A percentile compares a stretch with the other conserved stretches of the same genome.
These are phyloP conservation scores for Hippophae tibetana DNA, from an alignment of 306 rosid species.

Conservation along the genomic window DNA sequence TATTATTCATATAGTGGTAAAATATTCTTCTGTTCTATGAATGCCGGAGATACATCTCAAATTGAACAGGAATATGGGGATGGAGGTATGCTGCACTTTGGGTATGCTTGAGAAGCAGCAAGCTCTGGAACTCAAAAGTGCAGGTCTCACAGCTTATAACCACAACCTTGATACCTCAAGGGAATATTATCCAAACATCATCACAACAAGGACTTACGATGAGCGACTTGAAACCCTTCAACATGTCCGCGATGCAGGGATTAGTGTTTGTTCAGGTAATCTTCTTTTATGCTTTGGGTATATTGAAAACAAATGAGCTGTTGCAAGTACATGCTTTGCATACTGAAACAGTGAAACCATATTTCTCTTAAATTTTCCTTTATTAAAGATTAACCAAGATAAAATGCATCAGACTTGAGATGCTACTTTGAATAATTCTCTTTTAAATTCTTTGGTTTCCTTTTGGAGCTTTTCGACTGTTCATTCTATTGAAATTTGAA, in stretches of 20 bases:
- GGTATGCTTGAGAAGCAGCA: conserved; percentile 97
- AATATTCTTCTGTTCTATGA: neutral
- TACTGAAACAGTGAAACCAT: neutral
- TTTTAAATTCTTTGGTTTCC: too few species aligned
- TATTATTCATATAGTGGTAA: too few species aligned
- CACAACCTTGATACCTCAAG: conserved; percentile 96
- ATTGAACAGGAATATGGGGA: conserved; percentile 67
- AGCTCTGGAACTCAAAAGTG: conserved; percentile 78
- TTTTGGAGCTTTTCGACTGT: too few species aligned
- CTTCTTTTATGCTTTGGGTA: conserved; percentile 8
- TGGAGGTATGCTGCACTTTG: conserved; percentile 98
- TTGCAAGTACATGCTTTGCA: neutral
- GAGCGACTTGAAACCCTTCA: conserved; percentile 87
- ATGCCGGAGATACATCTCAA: conserved; percentile 9
- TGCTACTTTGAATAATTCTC: too few species aligned
- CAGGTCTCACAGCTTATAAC: conserved; percentile 95
- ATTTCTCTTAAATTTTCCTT: neutral
- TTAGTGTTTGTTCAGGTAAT: conserved; percentile 88
- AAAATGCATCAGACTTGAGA: neutral
- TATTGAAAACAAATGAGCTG: neutral
- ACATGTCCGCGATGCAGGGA: conserved; percentile 92
- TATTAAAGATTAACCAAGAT: neutral
- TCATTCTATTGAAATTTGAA: too few species aligned
- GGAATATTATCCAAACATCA: conserved; percentile 88
- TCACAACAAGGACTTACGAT: conserved; percentile 85